phyloP scores from a whole-genome alignment of 306 rosid species.

The Echinosophora koreensis region DNA sequence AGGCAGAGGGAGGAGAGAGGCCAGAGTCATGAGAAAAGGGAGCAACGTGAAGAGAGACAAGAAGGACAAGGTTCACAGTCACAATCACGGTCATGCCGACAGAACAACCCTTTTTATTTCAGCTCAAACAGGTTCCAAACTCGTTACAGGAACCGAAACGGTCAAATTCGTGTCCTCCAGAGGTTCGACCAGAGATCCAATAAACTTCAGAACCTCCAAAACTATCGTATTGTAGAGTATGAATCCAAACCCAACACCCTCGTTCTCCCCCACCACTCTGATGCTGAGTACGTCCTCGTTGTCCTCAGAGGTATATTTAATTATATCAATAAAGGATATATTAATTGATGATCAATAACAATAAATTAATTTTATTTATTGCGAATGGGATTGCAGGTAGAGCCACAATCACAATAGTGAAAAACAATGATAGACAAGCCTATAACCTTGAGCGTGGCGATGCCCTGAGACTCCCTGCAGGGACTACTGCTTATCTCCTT shows the following conservation, averaged over 20 bases:
- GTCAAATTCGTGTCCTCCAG: conserved; percentile 35
- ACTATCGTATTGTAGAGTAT: conserved; percentile 21
- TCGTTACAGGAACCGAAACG: conserved; percentile 22
- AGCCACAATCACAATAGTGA: conserved; percentile 9
- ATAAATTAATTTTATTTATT: too few relatives aligned
- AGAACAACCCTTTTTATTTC: conserved; percentile 41
- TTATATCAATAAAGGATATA: too few relatives aligned
- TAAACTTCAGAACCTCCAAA: conserved; percentile 2
- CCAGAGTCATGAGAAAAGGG: too few relatives aligned
- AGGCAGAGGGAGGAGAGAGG: too few relatives aligned
- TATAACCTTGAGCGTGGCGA: conserved; percentile 44
- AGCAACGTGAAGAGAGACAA: too few relatives aligned
- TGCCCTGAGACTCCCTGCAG: conserved; percentile 34
- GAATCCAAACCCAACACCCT: conserved; percentile 41
- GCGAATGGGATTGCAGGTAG: neutral
- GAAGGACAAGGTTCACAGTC: too few relatives aligned
- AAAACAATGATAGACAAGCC: conserved; percentile 8
- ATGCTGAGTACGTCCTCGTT: conserved; percentile 45
- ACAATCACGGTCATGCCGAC: neutral
- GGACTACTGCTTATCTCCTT: conserved; percentile 2
- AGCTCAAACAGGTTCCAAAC: conserved; percentile 22
- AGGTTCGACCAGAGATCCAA: conserved; percentile 29
- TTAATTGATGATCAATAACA: too few relatives aligned
- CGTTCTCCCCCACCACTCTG: conserved; percentile 42
- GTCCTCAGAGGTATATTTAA: neutral